Conservation (phyloP, 1,284 basidiomycete species). For the Sanghuangporus sanghuang region DNA sequence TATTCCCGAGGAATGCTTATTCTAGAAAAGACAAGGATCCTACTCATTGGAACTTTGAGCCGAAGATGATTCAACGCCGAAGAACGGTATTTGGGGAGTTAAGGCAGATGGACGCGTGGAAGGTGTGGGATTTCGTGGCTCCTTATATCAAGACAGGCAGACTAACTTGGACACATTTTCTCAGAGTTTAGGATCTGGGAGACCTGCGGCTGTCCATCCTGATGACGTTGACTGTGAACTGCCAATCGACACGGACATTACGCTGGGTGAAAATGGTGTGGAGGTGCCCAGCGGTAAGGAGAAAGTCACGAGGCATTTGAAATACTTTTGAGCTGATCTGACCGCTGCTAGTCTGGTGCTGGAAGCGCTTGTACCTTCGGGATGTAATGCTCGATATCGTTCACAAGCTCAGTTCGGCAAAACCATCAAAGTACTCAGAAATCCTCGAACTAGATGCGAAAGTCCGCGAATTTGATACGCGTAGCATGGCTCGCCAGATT, state of each 20-base stretch:
- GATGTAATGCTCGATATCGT: conserved; percentile 11
- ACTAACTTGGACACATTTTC: too few species aligned
- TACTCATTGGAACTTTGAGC: conserved; percentile 34
- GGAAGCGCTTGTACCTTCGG: conserved; percentile 12
- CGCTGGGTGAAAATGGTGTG: not conserved
- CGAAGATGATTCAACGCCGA: conserved; percentile 33
- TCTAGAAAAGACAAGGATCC: conserved; percentile 35
- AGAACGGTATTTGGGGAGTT: conserved; percentile 43
- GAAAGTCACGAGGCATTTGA: not conserved
- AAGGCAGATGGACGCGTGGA: conserved; percentile 31
- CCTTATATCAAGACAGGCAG: not conserved
- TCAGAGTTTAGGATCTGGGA: conserved; percentile 3
- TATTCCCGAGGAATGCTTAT: not conserved
- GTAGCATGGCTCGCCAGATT: not conserved
- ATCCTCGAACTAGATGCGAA: conserved; percentile 10
- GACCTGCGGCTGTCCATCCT: not conserved
- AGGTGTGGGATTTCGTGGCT: conserved; percentile 22
- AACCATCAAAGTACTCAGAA: conserved; percentile 9
- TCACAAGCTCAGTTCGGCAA: conserved; percentile 4
- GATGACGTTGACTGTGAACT: conserved; percentile 7
- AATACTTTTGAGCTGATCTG: not conserved
- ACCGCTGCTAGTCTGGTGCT: conserved; percentile 9
- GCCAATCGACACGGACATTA: not conserved
- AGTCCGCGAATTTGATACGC: conserved; percentile 7
- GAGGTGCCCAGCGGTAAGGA: not conserved